These are phyloP conservation scores for Henckelia pumila DNA, from an alignment of 257 asterid species.

Conservation along the genomic window DNA sequence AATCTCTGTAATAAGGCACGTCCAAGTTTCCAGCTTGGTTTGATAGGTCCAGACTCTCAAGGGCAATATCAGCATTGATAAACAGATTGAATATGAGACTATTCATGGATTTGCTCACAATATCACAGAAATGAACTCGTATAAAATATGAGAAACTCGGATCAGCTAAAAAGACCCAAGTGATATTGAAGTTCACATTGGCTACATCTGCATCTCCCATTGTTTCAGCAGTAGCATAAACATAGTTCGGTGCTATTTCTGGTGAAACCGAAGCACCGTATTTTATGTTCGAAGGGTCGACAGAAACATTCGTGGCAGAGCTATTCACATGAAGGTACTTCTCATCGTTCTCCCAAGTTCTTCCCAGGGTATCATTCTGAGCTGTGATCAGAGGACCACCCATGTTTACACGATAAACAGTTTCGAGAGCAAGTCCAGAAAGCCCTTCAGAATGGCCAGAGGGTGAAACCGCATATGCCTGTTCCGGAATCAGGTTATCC, in stretches of 20 bases:
- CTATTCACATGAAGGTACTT: not conserved
- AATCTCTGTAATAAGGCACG: slow-evolving; percentile 34
- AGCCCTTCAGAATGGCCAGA: slow-evolving; percentile 36
- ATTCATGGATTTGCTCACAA: not conserved
- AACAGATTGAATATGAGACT: slow-evolving; percentile 19
- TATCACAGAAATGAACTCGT: slow-evolving; percentile 41
- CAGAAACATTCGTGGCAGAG: not conserved
- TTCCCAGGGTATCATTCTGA: slow-evolving; percentile 48
- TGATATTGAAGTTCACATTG: not conserved
- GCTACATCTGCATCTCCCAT: not conserved
- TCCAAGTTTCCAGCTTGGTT: not conserved
- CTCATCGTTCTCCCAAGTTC: slow-evolving; percentile 37
- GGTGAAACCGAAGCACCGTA: slow-evolving; percentile 32
- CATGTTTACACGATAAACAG: slow-evolving; percentile 47
- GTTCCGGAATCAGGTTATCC: slow-evolving; percentile 32
- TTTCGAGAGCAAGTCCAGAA: slow-evolving; percentile 30
- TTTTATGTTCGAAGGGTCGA: not conserved
- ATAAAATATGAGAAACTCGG: slow-evolving; percentile 21
- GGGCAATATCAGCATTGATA: slow-evolving; percentile 9
- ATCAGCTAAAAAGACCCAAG: slow-evolving; percentile 36
- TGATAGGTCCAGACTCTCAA: not conserved
- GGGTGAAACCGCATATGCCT: slow-evolving; percentile 41
- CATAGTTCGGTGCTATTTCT: slow-evolving; percentile 12
- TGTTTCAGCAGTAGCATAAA: slow-evolving; percentile 37
- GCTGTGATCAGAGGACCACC: slow-evolving; percentile 53